Evolutionary conservation across 345 rosid species (phyloP).

Genomic region (Salix viminalis): DNA sequence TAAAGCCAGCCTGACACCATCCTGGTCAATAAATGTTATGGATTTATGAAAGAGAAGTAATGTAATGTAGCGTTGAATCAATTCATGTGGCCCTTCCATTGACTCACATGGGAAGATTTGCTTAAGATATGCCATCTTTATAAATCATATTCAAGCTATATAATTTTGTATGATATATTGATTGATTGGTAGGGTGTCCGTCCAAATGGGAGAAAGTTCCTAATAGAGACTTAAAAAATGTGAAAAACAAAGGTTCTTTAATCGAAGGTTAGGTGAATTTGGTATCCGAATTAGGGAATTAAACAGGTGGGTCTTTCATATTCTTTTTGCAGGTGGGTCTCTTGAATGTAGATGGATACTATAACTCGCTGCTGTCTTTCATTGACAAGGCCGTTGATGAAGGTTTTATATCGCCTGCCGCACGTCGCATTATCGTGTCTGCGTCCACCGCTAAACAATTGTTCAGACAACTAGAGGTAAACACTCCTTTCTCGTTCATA

Average conservation of each 20-base stretch:
- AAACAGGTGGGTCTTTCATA: background rate
- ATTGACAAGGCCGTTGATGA: conserved; percentile 92
- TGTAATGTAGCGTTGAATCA: conserved; percentile 17
- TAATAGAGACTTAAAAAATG: background rate
- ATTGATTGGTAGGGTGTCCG: conserved; percentile 16
- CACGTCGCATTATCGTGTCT: conserved; percentile 83
- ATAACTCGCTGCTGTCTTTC: conserved; percentile 75
- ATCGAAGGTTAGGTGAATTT: background rate
- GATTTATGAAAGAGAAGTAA: background rate
- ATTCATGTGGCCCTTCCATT: conserved; percentile 39
- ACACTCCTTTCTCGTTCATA: background rate
- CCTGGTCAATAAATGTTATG: conserved; percentile 11
- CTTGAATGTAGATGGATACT: conserved; percentile 88
- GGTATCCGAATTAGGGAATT: background rate
- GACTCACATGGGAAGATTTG: conserved; percentile 47
- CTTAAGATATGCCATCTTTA: conserved; percentile 16
- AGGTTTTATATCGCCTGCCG: conserved; percentile 78
- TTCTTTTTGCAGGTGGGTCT: conserved; percentile 67
- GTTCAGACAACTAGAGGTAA: conserved; percentile 85
- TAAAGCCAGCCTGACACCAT: conserved; percentile 12
- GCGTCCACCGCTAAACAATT: conserved; percentile 78
- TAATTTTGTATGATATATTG: conserved; percentile 4
- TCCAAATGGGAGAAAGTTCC: conserved; percentile 24
- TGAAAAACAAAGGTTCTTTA: conserved; percentile 7
- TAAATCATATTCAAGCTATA: conserved; percentile 15